These are phyloP conservation scores for Scheffersomyces spartinae DNA, from an alignment of 805 yeast genomes.

Conservation along the genomic window DNA sequence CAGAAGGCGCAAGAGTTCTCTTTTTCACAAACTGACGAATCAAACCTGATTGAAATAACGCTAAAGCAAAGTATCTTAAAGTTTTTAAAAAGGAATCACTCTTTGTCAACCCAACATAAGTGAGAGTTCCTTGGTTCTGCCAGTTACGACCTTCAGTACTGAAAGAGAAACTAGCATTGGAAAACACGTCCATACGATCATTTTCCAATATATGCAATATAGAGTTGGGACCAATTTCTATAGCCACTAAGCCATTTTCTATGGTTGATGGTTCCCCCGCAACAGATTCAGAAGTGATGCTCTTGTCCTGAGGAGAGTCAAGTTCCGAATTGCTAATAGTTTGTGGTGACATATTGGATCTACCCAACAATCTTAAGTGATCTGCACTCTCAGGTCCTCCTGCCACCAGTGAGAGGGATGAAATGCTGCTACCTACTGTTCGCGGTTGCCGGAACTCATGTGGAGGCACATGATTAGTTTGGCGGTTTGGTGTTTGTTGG, in stretches of 20 bases:
- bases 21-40: constrained; percentile 21
- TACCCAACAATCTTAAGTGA: too few species aligned
- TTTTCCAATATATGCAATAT: constrained; percentile 18
- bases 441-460: not conserved
- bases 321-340: too few species aligned
- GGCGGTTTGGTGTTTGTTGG: not conserved
- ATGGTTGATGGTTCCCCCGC: too few species aligned
- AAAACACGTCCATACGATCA: constrained; percentile 21
- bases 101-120: constrained; percentile 29
- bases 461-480: constrained; percentile 1
- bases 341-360: too few species aligned
- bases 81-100: constrained; percentile 27
- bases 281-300: too few species aligned
- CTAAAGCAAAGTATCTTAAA: constrained; percentile 22
- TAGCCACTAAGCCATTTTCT: constrained; percentile 10
- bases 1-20: too few species aligned
- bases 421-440: constrained; percentile 1
- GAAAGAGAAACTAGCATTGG: constrained; percentile 23
- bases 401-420: not conserved
- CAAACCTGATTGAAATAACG: constrained; percentile 21
- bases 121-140: constrained; percentile 29
- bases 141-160: constrained; percentile 24
- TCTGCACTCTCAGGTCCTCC: too few species aligned
- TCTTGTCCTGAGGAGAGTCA: too few species aligned
- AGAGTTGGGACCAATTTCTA: constrained; percentile 25